phyloP scores from a whole-genome alignment of 2,329 filamentous ascomycete genomes.

The Epichloe bromicola region DNA sequence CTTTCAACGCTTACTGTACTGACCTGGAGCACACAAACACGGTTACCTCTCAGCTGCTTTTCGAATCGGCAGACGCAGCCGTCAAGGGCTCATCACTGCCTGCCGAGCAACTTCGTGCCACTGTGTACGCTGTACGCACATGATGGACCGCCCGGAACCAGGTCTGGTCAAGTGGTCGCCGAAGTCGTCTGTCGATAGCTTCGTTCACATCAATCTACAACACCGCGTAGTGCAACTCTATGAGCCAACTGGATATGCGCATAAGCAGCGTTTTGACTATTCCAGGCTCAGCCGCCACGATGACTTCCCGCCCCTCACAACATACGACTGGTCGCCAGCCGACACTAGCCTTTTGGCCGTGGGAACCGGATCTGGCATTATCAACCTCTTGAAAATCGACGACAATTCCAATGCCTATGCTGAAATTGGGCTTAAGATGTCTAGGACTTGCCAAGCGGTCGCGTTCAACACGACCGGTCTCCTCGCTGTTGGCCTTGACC shows the following conservation, averaged over 20 bases:
- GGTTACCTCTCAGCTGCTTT: background rate
- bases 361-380: conserved; percentile 61
- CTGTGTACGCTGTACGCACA: background rate
- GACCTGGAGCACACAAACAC: too few relatives aligned
- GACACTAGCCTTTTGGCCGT: conserved; percentile 58
- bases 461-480: conserved; percentile 62
- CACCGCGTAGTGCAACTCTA: conserved; percentile 51
- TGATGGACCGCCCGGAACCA: conserved; percentile 46
- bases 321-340: conserved; percentile 53
- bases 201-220: conserved; percentile 52
- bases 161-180: conserved; percentile 56
- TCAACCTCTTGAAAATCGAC: conserved; percentile 61
- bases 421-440: conserved; percentile 59
- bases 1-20: too few relatives aligned
- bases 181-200: conserved; percentile 43
- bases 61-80: background rate
- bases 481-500: conserved; percentile 66
- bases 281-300: conserved; percentile 44
- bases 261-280: conserved; percentile 44
- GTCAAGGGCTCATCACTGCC: background rate
- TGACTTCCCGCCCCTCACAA: conserved; percentile 49
- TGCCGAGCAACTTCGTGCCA: too few relatives aligned
- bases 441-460: conserved; percentile 68
- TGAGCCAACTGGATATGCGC: conserved; percentile 46
- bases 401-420: conserved; percentile 52